phyloP scores from a whole-genome alignment of 78 protist genomes.

The Planoprotostelium fungivorum region DNA sequence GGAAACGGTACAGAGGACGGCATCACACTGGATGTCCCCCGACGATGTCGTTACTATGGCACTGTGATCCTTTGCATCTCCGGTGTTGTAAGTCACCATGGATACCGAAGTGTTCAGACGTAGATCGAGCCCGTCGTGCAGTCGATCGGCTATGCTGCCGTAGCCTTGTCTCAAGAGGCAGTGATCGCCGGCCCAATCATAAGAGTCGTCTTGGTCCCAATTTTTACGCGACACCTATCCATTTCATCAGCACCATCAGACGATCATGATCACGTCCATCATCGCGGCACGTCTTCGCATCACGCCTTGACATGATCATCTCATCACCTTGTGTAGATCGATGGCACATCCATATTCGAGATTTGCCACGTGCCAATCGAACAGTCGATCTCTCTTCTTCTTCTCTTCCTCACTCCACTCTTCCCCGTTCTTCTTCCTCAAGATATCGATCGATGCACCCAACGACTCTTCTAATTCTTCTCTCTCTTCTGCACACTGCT shows the following conservation, averaged over 20 bases:
- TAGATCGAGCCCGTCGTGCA: constrained; percentile 6
- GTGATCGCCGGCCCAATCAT: constrained; percentile 33
- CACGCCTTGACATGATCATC: background rate
- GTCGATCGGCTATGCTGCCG: constrained; percentile 1
- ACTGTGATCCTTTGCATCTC: background rate
- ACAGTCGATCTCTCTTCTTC: background rate
- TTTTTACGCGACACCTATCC: background rate
- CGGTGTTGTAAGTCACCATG: background rate
- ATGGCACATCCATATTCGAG: constrained; percentile 58
- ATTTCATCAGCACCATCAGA: too few species aligned
- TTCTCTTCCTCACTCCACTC: background rate
- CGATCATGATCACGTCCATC: too few species aligned
- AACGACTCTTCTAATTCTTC: background rate
- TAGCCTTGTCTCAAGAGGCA: constrained; percentile 18
- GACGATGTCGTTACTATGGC: background rate
- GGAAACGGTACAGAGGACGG: constrained; percentile 14
- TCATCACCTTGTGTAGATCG: background rate
- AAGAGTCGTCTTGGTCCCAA: constrained; percentile 53
- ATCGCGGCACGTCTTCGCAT: too few species aligned
- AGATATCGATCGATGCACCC: background rate
- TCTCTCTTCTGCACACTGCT: background rate
- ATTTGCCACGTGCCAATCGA: constrained; percentile 49
- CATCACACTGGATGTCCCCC: constrained; percentile 15
- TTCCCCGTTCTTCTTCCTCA: background rate
- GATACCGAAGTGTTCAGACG: background rate